Percentiles rank a stretch among this genome's conserved stretches.
These are phyloP conservation scores for Nemania diffusa DNA, from an alignment of 2,329 filamentous ascomycete genomes.

Conservation along the genomic window DNA sequence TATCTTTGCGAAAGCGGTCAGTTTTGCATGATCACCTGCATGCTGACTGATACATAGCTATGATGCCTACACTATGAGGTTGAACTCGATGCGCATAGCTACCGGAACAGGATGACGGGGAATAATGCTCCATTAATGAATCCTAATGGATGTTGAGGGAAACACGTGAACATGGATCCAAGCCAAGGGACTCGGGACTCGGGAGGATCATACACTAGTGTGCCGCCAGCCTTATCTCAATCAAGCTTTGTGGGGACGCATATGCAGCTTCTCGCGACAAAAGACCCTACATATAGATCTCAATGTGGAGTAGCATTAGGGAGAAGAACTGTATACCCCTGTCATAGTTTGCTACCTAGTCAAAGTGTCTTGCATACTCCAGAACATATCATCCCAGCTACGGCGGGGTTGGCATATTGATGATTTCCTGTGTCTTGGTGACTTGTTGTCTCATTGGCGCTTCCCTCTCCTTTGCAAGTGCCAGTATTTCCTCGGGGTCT, in stretches of 20 bases:
- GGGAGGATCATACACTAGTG: background rate
- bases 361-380: no score
- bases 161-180: background rate
- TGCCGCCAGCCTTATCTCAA: background rate
- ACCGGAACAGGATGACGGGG: no score
- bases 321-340: no score
- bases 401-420: background rate
- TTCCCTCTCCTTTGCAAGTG: background rate
- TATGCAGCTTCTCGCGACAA: background rate
- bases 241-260: background rate
- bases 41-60: background rate
- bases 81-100: no score
- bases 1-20: background rate
- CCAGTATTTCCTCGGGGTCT: background rate
- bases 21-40: background rate
- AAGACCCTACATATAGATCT: background rate
- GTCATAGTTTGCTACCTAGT: no score
- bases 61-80: background rate
- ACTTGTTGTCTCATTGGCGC: conserved; percentile 1
- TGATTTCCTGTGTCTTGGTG: conserved; percentile 1
- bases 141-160: no score
- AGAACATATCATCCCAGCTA: no score
- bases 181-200: no score
- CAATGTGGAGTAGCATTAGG: background rate
- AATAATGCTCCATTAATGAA: no score